Percentiles rank a stretch among this genome's conserved stretches.
These are phyloP conservation scores for Penicillium sp. DNA, from an alignment of 2,329 filamentous ascomycete genomes.

Conservation along the genomic window DNA sequence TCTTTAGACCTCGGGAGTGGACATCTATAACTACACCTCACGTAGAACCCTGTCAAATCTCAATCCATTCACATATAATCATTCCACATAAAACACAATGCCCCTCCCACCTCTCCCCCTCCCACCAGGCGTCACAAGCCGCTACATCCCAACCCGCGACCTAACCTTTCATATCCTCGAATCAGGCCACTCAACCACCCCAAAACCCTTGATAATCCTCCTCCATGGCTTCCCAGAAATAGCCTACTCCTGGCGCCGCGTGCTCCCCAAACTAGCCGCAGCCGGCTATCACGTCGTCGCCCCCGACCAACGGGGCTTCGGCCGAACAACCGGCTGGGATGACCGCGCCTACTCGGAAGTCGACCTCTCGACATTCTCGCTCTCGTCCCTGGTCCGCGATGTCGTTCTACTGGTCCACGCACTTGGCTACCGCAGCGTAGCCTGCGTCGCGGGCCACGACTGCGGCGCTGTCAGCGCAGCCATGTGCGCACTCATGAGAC, in stretches of 20 bases:
- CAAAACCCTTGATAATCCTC: conserved; percentile 60
- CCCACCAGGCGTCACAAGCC: conserved; percentile 56
- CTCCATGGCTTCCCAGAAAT: conserved; percentile 70
- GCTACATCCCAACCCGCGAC: conserved; percentile 59
- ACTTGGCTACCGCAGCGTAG: conserved; percentile 60
- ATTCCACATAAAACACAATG: conserved; percentile 2
- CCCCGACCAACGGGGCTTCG: conserved; percentile 68
- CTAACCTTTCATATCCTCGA: conserved; percentile 64
- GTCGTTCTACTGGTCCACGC: conserved; percentile 62
- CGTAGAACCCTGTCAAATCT: neutral
- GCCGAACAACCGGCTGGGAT: conserved; percentile 65
- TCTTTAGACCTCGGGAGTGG: too few species aligned
- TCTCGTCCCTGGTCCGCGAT: conserved; percentile 63
- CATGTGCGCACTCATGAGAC: conserved; percentile 61
- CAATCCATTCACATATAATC: neutral
- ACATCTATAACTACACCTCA: too few species aligned
- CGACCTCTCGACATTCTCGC: conserved; percentile 58
- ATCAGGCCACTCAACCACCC: conserved; percentile 47
- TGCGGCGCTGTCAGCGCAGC: conserved; percentile 64
- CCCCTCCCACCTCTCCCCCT: conserved; percentile 51
- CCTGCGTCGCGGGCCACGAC: conserved; percentile 66
- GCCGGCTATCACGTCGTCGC: conserved; percentile 67
- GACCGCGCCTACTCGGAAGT: conserved; percentile 52
- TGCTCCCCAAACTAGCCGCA: conserved; percentile 60
- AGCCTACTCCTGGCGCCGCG: conserved; percentile 68